Percentiles rank a stretch among this genome's conserved stretches.
phyloP scores from a whole-genome alignment of 306 rosid genomes.

The Neltuma alba region DNA sequence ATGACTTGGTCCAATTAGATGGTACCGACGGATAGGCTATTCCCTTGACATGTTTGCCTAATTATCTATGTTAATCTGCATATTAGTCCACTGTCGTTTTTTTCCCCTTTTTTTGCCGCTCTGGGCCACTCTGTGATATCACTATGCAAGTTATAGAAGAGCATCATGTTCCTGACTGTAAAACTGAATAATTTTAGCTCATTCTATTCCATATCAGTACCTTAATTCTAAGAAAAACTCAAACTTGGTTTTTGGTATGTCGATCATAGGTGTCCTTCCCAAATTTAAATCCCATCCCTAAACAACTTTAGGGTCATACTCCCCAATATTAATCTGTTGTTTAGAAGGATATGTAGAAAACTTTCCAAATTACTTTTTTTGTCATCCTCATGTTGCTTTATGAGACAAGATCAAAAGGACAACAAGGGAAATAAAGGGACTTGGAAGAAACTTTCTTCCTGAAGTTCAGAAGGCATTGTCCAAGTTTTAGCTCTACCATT shows the following conservation, averaged over 20 bases:
- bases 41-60: background rate
- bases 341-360: background rate
- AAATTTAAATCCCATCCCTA: background rate
- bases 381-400: background rate
- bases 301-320: background rate
- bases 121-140: background rate
- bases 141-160: background rate
- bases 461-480: background rate
- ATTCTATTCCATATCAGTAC: background rate
- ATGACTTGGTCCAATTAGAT: background rate
- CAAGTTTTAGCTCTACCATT: conserved; percentile 4
- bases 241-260: background rate
- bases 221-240: background rate
- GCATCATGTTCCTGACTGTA: background rate
- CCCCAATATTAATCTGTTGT: background rate
- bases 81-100: background rate
- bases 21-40: background rate
- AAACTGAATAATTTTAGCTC: background rate
- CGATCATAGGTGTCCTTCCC: background rate
- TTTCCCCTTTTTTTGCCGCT: background rate
- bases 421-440: background rate
- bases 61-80: background rate
- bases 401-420: background rate
- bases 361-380: background rate
- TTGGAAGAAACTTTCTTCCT: background rate